Evolutionary conservation across 805 yeast genomes (phyloP).

Genomic region (Zygosaccharomyces bisporus): DNA sequence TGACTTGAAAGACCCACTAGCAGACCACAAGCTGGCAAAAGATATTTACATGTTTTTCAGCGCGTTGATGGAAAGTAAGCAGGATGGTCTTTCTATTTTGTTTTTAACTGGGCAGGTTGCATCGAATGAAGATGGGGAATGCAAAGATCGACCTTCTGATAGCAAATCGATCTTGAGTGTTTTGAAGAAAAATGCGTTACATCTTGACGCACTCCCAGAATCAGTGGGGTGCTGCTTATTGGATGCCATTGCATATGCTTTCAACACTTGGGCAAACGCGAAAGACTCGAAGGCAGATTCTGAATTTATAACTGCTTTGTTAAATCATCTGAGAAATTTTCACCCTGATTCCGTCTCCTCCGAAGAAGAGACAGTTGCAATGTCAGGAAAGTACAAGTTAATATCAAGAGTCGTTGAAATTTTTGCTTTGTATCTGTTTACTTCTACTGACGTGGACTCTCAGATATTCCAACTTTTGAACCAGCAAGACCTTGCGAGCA

Average conservation of each 20-base stretch:
- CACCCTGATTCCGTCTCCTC: constrained; percentile 17
- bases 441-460: constrained; percentile 43
- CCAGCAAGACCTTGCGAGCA: constrained; percentile 35
- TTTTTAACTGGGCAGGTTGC: constrained; percentile 55
- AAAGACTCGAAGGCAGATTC: constrained; percentile 49
- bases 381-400: constrained; percentile 54
- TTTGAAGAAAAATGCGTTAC: constrained; percentile 51
- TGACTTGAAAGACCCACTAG: constrained; percentile 57
- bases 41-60: constrained; percentile 61
- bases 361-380: constrained; percentile 30
- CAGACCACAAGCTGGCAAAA: constrained; percentile 50
- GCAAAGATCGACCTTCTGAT: constrained; percentile 11
- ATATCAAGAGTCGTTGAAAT: constrained; percentile 71
- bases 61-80: constrained; percentile 64
- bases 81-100: constrained; percentile 71
- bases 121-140: constrained; percentile 27
- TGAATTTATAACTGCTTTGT: constrained; percentile 34
- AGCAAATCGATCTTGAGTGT: constrained; percentile 48
- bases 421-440: constrained; percentile 66
- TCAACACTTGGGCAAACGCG: constrained; percentile 72
- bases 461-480: constrained; percentile 44
- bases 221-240: constrained; percentile 62
- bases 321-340: constrained; percentile 39
- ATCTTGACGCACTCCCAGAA: constrained; percentile 53
- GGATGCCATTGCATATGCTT: constrained; percentile 69